Evolutionary conservation across 1,284 basidiomycete genomes (phyloP), one percentile per base, ranked within the genome.

Genomic region (Hemileccinum hortonii): DNA sequence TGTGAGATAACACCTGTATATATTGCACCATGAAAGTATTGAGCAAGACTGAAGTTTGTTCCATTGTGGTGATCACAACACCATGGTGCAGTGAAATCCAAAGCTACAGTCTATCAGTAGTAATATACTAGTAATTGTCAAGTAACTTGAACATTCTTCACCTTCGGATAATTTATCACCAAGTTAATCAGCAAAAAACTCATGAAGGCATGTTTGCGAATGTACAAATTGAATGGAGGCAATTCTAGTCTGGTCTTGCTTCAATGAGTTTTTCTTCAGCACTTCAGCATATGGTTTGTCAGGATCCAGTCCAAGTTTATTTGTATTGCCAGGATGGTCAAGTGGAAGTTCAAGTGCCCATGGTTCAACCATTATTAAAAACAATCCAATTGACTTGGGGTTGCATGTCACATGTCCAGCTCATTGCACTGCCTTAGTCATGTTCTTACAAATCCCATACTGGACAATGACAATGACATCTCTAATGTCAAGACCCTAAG

Each of bases 381-480:
- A 38, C 11, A 47, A 5, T 3, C 46, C 39, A 48, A 3, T n/a
- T 8, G 22, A 15, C 12, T 10, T 16, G 8, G 16, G 19, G 6
- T 51, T 22, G 1, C 30, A 14, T n/a, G 14, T 49, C 7, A 44
- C 35, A 0, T 21, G 18, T 4, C 52, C 49, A 7, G 49, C 48
- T 2, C 18, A 10, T 14, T 54, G 44, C 0, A 15, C n/a, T 10
- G 26, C 7, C 29, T 54, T 35, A 3, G 35, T 11, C 30, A 51
- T 21, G 4, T 54, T 54, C 30, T 47, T 43, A 15, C 49, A 54
- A 0, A 44, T 30, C 0, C 49, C 35, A n/a, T 52, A 54, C 15
- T 52, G 35, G 3, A 52, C 40, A 1, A 52, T 44, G 4, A 7
- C 16, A 22, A n/a, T 4, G 12, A 30, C 29, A 30, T 10, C 29